Percentiles rank a stretch among this genome's conserved stretches.
These are phyloP conservation scores for Acacia confusa DNA, from an alignment of 306 rosid genomes.

Conservation along the genomic window DNA sequence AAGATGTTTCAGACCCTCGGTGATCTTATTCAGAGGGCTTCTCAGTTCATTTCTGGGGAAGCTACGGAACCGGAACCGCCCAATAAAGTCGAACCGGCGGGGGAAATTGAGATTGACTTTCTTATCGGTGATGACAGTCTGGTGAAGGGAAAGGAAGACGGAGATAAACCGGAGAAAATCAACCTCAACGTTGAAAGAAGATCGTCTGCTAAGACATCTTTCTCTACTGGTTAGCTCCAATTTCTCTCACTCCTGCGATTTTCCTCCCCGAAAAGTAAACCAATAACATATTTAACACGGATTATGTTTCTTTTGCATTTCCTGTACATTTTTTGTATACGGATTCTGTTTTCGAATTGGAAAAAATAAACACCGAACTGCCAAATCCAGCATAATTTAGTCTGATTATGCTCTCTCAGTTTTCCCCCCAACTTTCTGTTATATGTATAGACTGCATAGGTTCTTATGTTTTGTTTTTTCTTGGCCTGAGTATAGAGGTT, in stretches of 20 bases:
- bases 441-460: neutral
- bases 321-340: neutral
- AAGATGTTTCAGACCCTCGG: constrained; percentile 60
- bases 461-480: neutral
- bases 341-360: neutral
- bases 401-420: neutral
- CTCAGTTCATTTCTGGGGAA: constrained; percentile 63
- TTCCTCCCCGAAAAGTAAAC: neutral
- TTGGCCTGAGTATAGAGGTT: neutral
- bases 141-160: constrained; percentile 36
- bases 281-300: neutral
- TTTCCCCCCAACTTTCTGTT: neutral
- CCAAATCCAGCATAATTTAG: neutral
- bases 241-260: neutral
- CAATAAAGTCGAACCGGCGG: constrained; percentile 32
- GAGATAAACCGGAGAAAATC: constrained; percentile 31
- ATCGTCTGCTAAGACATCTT: constrained; percentile 36
- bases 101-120: constrained; percentile 25
- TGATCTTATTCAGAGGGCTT: constrained; percentile 79
- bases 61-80: constrained; percentile 19
- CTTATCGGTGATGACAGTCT: constrained; percentile 40
- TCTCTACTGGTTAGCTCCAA: constrained; percentile 54
- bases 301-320: neutral
- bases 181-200: constrained; percentile 35
- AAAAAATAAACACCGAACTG: neutral